These are phyloP conservation scores for Isabelozyma heimii DNA, from an alignment of 805 yeast genomes.

Conservation along the genomic window DNA sequence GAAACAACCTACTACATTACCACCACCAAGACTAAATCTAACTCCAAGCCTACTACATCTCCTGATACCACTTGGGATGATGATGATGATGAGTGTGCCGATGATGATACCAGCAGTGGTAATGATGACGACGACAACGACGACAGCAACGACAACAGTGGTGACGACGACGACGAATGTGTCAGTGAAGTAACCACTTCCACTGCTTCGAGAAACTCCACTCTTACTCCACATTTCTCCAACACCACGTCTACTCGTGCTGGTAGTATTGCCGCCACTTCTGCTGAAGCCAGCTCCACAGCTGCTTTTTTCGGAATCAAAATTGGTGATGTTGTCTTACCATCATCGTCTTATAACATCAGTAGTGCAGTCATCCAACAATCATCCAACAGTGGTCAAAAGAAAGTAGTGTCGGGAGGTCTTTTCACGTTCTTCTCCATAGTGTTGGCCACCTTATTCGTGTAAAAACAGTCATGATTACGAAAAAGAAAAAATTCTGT, in stretches of 20 bases:
- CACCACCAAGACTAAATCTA: background rate
- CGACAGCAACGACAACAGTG: constrained; percentile 8
- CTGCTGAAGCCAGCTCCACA: constrained; percentile 2
- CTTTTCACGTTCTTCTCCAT: constrained; percentile 5
- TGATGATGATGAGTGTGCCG: constrained; percentile 2
- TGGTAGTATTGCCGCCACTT: background rate
- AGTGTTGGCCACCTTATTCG: constrained; percentile 9
- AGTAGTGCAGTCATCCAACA: background rate
- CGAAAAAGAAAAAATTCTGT: background rate
- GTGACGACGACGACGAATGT: constrained; percentile 14
- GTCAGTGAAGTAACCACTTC: constrained; percentile 2
- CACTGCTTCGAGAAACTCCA: background rate
- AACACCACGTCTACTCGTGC: constrained; percentile 4
- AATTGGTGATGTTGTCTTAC: constrained; percentile 2
- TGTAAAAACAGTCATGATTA: constrained; percentile 4
- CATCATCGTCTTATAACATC: constrained; percentile 1
- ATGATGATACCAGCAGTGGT: background rate
- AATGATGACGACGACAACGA: constrained; percentile 7
- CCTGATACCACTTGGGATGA: constrained; percentile 2
- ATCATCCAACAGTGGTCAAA: constrained; percentile 8
- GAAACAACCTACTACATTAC: background rate
- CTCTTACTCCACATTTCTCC: background rate
- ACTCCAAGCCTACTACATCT: background rate
- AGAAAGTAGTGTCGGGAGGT: constrained; percentile 3
- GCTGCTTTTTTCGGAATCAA: background rate